These are phyloP conservation scores for Pulveroboletus sp. DNA, from an alignment of 768 basidiomycete genomes.

Conservation along the genomic window DNA sequence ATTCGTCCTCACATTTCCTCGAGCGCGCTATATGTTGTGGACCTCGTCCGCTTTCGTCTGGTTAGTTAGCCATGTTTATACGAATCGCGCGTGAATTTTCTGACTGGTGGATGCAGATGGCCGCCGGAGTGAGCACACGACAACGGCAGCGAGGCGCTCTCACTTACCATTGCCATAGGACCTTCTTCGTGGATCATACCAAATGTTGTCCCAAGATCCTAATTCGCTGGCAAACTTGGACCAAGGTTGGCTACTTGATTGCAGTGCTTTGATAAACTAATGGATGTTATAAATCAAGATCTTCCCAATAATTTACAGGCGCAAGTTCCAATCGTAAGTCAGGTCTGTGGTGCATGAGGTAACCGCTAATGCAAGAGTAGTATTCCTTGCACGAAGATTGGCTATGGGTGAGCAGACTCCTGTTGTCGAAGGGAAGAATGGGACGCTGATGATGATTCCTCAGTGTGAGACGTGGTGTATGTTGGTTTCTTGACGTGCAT, in stretches of 20 bases:
- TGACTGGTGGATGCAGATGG: constrained; percentile 34
- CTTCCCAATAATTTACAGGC: constrained; percentile 92
- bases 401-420: constrained; percentile 72
- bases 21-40: constrained; percentile 94
- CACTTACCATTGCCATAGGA: constrained; percentile 44
- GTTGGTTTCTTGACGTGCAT: constrained; percentile 21
- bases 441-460: constrained; percentile 2
- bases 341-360: neutral
- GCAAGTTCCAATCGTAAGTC: constrained; percentile 86
- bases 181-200: constrained; percentile 87
- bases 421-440: neutral
- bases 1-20: constrained; percentile 7
- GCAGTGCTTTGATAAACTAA: neutral
- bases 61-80: constrained; percentile 32
- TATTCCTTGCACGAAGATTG: constrained; percentile 88
- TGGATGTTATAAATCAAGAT: constrained; percentile 43
- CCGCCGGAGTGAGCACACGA: constrained; percentile 47
- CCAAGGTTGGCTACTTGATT: constrained; percentile 53
- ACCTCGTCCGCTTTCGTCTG: constrained; percentile 92
- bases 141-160: neutral
- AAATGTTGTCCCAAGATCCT: constrained; percentile 90
- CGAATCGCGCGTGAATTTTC: neutral
- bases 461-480: constrained; percentile 99
- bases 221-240: constrained; percentile 92
- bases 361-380: constrained; percentile 34